Conservation (phyloP, 2,329 filamentous ascomycete genomes). For the Microcera coccophila region DNA sequence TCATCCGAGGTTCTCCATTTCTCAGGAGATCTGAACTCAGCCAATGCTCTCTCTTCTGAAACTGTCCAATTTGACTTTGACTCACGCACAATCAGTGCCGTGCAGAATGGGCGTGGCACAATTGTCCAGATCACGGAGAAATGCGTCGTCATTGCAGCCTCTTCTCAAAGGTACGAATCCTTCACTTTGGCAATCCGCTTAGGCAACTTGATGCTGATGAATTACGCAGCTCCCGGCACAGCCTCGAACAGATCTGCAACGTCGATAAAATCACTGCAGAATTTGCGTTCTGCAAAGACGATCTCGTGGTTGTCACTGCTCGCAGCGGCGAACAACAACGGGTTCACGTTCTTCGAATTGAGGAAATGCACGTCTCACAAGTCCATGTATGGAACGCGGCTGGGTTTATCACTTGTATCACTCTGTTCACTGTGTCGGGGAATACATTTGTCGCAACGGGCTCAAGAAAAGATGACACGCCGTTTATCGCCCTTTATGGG, state of each 20-base stretch:
- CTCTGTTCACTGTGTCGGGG: conserved; percentile 28
- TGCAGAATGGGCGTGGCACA: conserved; percentile 32
- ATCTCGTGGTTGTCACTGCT: conserved; percentile 42
- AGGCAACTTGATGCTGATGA: background rate
- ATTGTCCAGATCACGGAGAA: conserved; percentile 55
- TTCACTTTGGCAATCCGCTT: background rate
- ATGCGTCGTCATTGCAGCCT: conserved; percentile 38
- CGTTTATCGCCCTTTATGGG: conserved; percentile 33
- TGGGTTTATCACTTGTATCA: conserved; percentile 50
- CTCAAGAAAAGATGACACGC: conserved; percentile 29
- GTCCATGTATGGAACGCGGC: conserved; percentile 33
- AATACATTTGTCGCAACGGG: conserved; percentile 33
- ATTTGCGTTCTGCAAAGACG: conserved; percentile 40
- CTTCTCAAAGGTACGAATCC: conserved; percentile 35
- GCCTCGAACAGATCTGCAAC: conserved; percentile 32
- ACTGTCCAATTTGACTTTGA: conserved; percentile 47
- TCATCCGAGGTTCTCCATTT: conserved; percentile 47
- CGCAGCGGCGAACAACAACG: conserved; percentile 35
- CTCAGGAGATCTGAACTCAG: conserved; percentile 44
- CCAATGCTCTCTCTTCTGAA: conserved; percentile 40
- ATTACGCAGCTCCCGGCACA: conserved; percentile 30
- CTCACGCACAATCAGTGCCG: conserved; percentile 49
- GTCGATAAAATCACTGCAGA: conserved; percentile 31
- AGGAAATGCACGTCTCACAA: conserved; percentile 30
- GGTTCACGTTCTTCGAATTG: conserved; percentile 38